Conservation (phyloP, 768 basidiomycete species). For the Naganishia vaughanmartiniae region DNA sequence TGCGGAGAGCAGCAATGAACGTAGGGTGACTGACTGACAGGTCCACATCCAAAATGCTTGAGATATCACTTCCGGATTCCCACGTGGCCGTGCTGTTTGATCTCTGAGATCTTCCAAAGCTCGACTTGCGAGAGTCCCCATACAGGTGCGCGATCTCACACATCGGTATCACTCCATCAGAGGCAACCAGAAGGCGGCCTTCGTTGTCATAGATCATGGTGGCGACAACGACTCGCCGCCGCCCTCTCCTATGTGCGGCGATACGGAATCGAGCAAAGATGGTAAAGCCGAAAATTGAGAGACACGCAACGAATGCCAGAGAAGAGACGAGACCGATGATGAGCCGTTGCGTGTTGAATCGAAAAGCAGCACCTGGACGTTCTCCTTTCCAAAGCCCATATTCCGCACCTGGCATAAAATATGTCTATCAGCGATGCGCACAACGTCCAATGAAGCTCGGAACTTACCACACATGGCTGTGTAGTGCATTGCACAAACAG, state of each 20-base stretch:
- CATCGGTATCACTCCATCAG: constrained; percentile 51
- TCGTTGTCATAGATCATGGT: constrained; percentile 47
- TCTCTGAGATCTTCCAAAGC: neutral
- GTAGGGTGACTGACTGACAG: constrained; percentile 50
- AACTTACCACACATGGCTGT: constrained; percentile 42
- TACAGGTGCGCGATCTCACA: constrained; percentile 47
- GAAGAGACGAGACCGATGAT: constrained; percentile 50
- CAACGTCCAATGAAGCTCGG: neutral
- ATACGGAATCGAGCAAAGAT: constrained; percentile 37
- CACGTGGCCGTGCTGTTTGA: constrained; percentile 5
- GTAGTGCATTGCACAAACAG: constrained; percentile 51
- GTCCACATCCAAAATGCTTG: constrained; percentile 50
- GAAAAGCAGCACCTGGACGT: constrained; percentile 8
- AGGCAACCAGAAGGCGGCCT: constrained; percentile 49
- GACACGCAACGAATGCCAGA: constrained; percentile 49
- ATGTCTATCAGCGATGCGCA: neutral
- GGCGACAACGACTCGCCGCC: constrained; percentile 51
- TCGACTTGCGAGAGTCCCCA: constrained; percentile 15
- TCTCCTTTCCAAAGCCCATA: constrained; percentile 24
- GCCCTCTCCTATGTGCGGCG: constrained; percentile 35
- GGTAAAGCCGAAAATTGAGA: constrained; percentile 46
- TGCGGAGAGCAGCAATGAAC: constrained; percentile 49
- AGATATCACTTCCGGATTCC: constrained; percentile 33
- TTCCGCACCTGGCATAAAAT: neutral
- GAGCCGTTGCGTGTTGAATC: constrained; percentile 38